Evolutionary conservation across 2,329 filamentous ascomycete genomes (phyloP), one percentile per base, ranked within the genome.

Genomic region (Talaromyces amestolkiae): DNA sequence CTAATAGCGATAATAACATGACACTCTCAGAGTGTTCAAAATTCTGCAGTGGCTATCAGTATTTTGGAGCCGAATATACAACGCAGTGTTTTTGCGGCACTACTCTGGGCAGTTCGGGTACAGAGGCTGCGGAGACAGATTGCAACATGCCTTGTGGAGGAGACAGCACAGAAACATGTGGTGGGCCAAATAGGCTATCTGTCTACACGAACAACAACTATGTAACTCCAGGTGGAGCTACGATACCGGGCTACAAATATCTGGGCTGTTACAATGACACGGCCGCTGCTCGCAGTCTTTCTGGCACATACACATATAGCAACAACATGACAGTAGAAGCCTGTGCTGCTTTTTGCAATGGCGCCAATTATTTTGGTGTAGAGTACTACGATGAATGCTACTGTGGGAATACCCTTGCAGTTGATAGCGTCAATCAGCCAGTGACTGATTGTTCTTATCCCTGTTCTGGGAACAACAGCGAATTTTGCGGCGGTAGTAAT

Each of bases 81-180:
- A 67, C 66, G 49, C 73, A 75, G 60, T 73, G 72, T 64, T 71
- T 67, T 68, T 75, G 75, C 47, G 65, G 66, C 24, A 66, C 64
- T 22, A 64, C 66, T 41, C 68, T 69, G 22, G 69, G 67, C 15
- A 66, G 67, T 56, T 69, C 69, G 41, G 74, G 80, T 8, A 64
- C 43, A n/a, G 11, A 59, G 35, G 35, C 54, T 41, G 22, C 62
- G 19, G 43, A 49, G 7, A 73, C 79, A 0, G 77, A 83, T 43
- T 87, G 85, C 75, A 83, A 80, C 69, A 84, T 80, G 51, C 69
- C 82, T n/a, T 87, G 86, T 71, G 76, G 76, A 45, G 77, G 77
- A 5, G 73, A 78, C 63, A 47, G 61, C 7, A 69, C 69, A 13
- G 71, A 78, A 66, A 73, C 70, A 47, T 79, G 77, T 63, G 77